Conservation (phyloP, 2,329 filamentous ascomycete genomes). For the Sclerotinia glacialis region DNA sequence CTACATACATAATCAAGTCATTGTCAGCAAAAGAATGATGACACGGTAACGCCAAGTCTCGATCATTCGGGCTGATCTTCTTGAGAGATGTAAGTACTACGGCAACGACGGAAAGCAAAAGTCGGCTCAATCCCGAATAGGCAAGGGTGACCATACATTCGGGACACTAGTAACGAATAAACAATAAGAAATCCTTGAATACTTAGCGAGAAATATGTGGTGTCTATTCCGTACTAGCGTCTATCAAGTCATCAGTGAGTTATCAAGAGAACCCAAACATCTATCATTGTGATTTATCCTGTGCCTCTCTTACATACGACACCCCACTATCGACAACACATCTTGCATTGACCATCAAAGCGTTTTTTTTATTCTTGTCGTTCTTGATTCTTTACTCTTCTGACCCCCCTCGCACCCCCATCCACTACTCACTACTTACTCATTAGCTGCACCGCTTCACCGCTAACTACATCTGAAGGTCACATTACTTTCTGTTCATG, state of each 20-base stretch:
- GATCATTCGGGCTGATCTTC: background rate
- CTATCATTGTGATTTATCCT: background rate
- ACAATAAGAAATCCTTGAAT: background rate
- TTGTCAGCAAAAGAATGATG: background rate
- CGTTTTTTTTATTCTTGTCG: conserved; percentile 3
- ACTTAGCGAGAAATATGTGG: background rate
- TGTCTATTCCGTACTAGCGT: background rate
- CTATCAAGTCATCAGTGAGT: background rate
- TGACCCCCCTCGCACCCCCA: background rate
- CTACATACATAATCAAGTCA: background rate
- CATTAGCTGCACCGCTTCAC: conserved; percentile 25
- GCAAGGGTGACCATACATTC: conserved; percentile 18
- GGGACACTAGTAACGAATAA: conserved; percentile 5
- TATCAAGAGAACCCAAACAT: conserved; percentile 4
- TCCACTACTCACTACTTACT: background rate
- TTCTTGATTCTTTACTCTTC: background rate
- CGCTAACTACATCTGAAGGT: conserved; percentile 29
- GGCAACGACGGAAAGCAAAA: background rate
- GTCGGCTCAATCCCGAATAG: conserved; percentile 1
- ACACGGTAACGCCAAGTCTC: background rate
- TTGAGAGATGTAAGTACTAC: background rate
- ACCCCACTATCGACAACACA: conserved; percentile 29
- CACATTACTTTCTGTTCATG: conserved; percentile 35
- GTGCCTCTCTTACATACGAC: conserved; percentile 9
- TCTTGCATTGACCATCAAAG: conserved; percentile 27